phyloP scores from a whole-genome alignment of 768 basidiomycete species.

The Boletus bicolor region DNA sequence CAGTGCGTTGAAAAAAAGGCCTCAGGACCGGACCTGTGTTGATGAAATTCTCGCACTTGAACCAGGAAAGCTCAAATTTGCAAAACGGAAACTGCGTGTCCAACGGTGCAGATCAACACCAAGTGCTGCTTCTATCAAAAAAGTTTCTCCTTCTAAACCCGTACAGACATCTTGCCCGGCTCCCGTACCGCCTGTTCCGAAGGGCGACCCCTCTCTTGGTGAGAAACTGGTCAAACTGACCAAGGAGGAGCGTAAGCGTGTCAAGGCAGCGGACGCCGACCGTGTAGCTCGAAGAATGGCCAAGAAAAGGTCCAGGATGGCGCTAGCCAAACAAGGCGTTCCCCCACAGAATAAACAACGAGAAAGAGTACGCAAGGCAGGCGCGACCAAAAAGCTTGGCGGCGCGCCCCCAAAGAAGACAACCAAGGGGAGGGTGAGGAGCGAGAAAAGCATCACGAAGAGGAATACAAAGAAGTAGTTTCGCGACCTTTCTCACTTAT shows the following conservation, averaged over 20 bases:
- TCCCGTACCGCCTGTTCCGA: constrained; percentile 40
- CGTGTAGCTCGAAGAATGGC: constrained; percentile 81
- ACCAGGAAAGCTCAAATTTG: constrained; percentile 76
- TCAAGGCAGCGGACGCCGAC: constrained; percentile 75
- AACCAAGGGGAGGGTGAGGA: constrained; percentile 49
- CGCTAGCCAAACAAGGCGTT: constrained; percentile 42
- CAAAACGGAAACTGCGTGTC: constrained; percentile 87
- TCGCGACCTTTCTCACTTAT: not conserved
- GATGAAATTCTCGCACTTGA: constrained; percentile 89
- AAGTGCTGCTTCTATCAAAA: constrained; percentile 31
- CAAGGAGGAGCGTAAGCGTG: constrained; percentile 83
- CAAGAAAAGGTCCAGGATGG: constrained; percentile 78
- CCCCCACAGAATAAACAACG: constrained; percentile 41
- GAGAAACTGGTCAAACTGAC: constrained; percentile 71
- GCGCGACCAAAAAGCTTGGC: constrained; percentile 22
- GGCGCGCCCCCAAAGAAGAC: constrained; percentile 20
- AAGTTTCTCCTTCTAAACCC: constrained; percentile 1
- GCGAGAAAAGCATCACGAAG: constrained; percentile 51
- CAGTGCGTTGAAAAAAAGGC: not conserved
- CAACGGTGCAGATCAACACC: constrained; percentile 83
- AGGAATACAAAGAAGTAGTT: constrained; percentile 56
- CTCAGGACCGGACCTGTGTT: constrained; percentile 84
- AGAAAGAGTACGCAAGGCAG: constrained; percentile 46
- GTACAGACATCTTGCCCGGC: not conserved
- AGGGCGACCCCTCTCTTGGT: constrained; percentile 82